Evolutionary conservation across 768 basidiomycete species (phyloP), one percentile per base, ranked within the genome.

Genomic region (Naganishia kalamii): DNA sequence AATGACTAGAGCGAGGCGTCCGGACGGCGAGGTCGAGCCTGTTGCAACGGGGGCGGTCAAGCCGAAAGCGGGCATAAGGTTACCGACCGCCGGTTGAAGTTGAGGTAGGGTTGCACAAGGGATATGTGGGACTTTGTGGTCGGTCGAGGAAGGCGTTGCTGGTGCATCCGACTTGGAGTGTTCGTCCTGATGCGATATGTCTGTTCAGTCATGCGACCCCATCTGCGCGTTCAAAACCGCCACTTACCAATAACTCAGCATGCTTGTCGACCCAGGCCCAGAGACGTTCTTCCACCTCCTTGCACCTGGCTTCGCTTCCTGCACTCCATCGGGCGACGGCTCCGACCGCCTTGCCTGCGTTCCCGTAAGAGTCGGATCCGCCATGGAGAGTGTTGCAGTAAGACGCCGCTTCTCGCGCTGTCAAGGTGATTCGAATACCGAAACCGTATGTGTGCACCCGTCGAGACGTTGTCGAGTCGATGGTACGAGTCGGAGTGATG

Each of bases 261-360:
- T 49, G 49, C 50, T 54, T 44, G 33, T 37, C 25, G 10, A 52
- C 51, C 63, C 50, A 44, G 13, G 54, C 54, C 54, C 54, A 57
- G 13, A 57, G 37, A 40, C 54, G 54, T 8, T 35, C 21, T 57
- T 71, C 65, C 15, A 78, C 54, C 21, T 69, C 52, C 10, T 70
- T 72, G 49, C 72, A 71, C 40, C 77, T 63, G 4, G 40, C 67
- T 43, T 75, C 72, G 5, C 71, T 73, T 40, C 65, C 69, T 7
- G 69, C 70, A 69, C 70, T 76, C 77, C 77, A 78, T 47, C 77
- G 65, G 23, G 73, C 74, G 0, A 78, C 63, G 2, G 75, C 75
- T 7, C 74, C 77, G 69, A 25, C 76, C 6, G 72, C 73, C 44
- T 73, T 40, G 4, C 74, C 74, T 21, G 73, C 74, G 44, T 73